Evolutionary conservation across 257 asterid genomes (phyloP), one percentile per base, ranked within the genome.

Genomic region (Jaltomata sinuosa): DNA sequence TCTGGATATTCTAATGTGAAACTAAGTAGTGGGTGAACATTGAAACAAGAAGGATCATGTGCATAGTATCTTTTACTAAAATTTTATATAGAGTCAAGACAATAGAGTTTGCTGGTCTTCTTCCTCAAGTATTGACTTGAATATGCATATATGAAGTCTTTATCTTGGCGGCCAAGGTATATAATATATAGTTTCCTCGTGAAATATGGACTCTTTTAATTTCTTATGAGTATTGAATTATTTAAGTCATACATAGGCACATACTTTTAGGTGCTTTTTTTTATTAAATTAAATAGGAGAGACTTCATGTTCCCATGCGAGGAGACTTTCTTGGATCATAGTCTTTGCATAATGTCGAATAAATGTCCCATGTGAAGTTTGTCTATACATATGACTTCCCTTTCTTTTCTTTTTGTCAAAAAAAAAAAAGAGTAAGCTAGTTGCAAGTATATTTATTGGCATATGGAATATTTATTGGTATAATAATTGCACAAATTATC

Each of bases 131-230:
- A 53, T 86, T 83, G 85, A 57, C 88, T 82, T 45, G 1, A 22
- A 65, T 34, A 81, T 89, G 71, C 86, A 32, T 32, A 67, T 34
- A 16, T 65, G 49, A 19, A 79, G 76, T 62, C 22, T 55, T 27
- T 78, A 81, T 50, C 91, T 91, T 90, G 92, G 87, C 84, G 9
- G 85, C 84, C 87, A 91, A 89, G 95, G 84, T 76, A 79, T 86
- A 83, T 84, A 83, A 81, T 38, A 29, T 81, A 40, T 42, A 27
- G 80, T 38, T 62, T 59, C 82, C 88, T 76, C 80, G 90, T 85
- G 89, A 87, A 49, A 83, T 80, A 83, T 34, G 64, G 78, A 32
- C 69, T 59, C 12, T 84, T 59, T 77, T 14, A 31, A n/a, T 62
- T 11, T 22, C 54, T 22, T 8, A 84, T 3, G 10, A 59, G 34